Conservation (phyloP, 2,329 filamentous ascomycete genomes). For the Drechslerella dactyloides region DNA sequence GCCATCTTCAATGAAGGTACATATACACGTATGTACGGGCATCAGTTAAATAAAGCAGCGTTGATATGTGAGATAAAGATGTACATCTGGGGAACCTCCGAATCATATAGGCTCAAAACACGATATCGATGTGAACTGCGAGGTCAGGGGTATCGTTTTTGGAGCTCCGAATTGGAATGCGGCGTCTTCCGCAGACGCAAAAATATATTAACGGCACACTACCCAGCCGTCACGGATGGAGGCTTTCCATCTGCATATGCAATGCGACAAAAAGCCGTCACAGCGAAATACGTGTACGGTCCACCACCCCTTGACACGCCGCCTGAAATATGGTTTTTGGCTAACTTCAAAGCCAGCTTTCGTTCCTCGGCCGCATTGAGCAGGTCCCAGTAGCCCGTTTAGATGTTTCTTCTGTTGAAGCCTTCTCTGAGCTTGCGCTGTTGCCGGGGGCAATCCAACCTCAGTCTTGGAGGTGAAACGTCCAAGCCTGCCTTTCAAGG, state of each 20-base stretch:
- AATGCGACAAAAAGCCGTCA: background rate
- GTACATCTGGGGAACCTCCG: no score
- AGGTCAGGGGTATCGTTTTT: no score
- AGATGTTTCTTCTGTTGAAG: background rate
- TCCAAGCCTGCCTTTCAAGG: no score
- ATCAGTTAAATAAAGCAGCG: no score
- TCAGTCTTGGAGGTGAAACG: background rate
- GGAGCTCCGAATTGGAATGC: no score
- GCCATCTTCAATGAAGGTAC: no score
- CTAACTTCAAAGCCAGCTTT: background rate
- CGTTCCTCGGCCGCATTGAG: constrained; percentile 34
- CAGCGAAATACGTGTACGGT: background rate
- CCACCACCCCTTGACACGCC: background rate
- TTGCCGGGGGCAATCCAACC: background rate
- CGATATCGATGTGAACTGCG: no score
- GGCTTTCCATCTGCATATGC: background rate
- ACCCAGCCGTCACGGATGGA: background rate
- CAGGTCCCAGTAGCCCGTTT: constrained; percentile 22
- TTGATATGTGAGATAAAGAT: no score
- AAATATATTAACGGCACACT: background rate
- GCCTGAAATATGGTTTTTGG: background rate
- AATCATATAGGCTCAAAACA: no score
- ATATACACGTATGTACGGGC: no score
- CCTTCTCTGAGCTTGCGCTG: background rate
- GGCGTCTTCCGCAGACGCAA: background rate